Evolutionary conservation across 2,329 filamentous ascomycete species (phyloP), one percentile per base, ranked within the genome.

Genomic region (Nannizzia gypsea): DNA sequence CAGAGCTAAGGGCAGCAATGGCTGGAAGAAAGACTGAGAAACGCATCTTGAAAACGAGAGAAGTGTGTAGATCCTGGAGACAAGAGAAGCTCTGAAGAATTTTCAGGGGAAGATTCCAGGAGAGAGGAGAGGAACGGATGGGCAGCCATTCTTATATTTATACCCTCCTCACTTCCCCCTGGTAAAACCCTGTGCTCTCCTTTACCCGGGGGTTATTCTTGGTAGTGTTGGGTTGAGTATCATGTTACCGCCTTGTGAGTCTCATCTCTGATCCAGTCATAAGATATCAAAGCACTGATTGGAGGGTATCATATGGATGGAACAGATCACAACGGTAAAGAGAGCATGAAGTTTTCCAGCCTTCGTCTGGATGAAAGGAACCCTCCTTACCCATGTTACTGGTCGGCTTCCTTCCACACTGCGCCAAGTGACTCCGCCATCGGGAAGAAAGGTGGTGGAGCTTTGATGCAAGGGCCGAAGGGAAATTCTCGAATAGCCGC

Each of bases 1-100:
- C 48, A 42, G 59, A 54, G 57, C 48, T 55, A 24, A 61, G 56
- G 46, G 60, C 60, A 50, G 48, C 48, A n/a, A 61, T 36, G 40
- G 48, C 40, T 36, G 58, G 50, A 11, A 61, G 17, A 31, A 57
- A 9, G n/a, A 50, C 28, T 15, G 57, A 61, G 57, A 61, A 52
- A 52, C 57, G 60, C 60, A 61, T 61, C 28, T 15, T 59, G 59
- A 46, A 22, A 17, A 11, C 6, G 5, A 15, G 13, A 22, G 22
- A 22, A 20, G n/a, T 11, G 22, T 52, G 6, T 52, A 31, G 24
- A 11, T 4, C 2, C 9, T 9, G 44, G 22, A 22, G 44, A 6
- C 24, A 50, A 28, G 48, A 52, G 48, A 28, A 52, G 20, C 20
- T 24, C 20, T 20, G 48, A 52, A 6, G n/a, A n/a, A 31, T n/a